phyloP scores from a whole-genome alignment of 192 early-diverging fungal species.

The Coemansia sp. region DNA sequence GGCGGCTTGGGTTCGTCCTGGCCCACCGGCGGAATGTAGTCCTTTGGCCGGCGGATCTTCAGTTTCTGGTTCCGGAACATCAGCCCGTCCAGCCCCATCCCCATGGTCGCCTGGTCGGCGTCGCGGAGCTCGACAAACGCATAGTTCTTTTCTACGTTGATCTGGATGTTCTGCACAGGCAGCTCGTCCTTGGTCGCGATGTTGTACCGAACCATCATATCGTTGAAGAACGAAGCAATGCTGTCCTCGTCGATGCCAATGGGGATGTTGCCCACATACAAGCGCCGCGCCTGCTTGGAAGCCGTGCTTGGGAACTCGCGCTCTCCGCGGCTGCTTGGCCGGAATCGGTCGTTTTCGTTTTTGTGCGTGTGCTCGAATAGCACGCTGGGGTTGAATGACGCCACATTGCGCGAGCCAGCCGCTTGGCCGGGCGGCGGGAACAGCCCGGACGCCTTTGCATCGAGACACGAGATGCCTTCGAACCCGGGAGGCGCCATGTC shows the following conservation, averaged over 20 bases:
- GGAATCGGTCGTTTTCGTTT: conserved; percentile 51
- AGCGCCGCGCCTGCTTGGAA: conserved; percentile 74
- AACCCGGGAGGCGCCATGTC: conserved; percentile 87
- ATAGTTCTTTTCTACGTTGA: conserved; percentile 93
- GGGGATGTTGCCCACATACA: conserved; percentile 94
- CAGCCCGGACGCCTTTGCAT: conserved; percentile 85
- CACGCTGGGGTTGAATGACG: conserved; percentile 45
- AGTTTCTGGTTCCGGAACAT: conserved; percentile 77
- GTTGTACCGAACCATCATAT: conserved; percentile 74
- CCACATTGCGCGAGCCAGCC: conserved; percentile 44
- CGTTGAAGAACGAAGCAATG: conserved; percentile 84
- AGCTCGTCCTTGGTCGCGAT: conserved; percentile 66
- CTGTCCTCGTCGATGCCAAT: conserved; percentile 66
- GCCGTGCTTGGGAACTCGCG: conserved; percentile 52
- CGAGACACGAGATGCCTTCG: conserved; percentile 77
- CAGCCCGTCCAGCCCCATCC: conserved; percentile 92
- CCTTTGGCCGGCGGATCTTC: conserved; percentile 93
- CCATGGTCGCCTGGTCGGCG: conserved; percentile 84
- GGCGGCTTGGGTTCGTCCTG: conserved; percentile 63
- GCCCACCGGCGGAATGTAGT: conserved; percentile 67
- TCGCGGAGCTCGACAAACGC: conserved; percentile 95
- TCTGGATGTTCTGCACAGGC: conserved; percentile 77
- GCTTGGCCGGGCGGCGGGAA: conserved; percentile 37
- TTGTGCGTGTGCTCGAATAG: conserved; percentile 52
- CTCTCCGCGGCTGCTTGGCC: conserved; percentile 46